A percentile compares a stretch with the other conserved stretches of the same genome.
phyloP scores from a whole-genome alignment of 768 basidiomycete genomes.

The Termitomyces sp. region DNA sequence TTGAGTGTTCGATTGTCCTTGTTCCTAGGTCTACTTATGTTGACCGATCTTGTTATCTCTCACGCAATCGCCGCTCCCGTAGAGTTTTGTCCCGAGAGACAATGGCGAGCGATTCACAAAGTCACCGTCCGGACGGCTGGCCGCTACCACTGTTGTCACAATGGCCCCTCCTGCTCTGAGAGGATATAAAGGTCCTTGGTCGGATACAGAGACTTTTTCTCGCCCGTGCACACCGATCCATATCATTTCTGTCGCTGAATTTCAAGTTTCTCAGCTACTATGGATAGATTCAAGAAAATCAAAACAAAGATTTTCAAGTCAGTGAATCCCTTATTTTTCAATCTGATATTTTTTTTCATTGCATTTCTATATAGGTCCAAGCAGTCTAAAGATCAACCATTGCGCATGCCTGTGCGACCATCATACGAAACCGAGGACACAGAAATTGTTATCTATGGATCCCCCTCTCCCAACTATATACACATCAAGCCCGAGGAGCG shows the following conservation, averaged over 20 bases:
- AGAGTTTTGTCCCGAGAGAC: neutral
- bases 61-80: neutral
- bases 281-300: conserved; percentile 12
- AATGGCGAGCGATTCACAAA: neutral
- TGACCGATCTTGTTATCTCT: neutral
- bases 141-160: neutral
- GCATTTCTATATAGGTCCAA: neutral
- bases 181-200: neutral
- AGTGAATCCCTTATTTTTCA: neutral
- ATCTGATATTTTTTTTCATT: neutral
- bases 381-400: neutral
- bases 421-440: neutral
- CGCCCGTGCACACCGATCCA: no score
- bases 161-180: neutral
- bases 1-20: neutral
- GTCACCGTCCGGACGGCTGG: neutral
- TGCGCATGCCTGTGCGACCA: neutral
- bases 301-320: neutral
- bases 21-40: neutral
- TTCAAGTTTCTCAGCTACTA: neutral
- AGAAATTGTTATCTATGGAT: no score
- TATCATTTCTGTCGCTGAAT: neutral
- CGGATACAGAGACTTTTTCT: no score
- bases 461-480: neutral
- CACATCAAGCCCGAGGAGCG: neutral